These are phyloP conservation scores for Podospora anserina DNA, from an alignment of 495 filamentous ascomycete genomes.

Conservation along the genomic window DNA sequence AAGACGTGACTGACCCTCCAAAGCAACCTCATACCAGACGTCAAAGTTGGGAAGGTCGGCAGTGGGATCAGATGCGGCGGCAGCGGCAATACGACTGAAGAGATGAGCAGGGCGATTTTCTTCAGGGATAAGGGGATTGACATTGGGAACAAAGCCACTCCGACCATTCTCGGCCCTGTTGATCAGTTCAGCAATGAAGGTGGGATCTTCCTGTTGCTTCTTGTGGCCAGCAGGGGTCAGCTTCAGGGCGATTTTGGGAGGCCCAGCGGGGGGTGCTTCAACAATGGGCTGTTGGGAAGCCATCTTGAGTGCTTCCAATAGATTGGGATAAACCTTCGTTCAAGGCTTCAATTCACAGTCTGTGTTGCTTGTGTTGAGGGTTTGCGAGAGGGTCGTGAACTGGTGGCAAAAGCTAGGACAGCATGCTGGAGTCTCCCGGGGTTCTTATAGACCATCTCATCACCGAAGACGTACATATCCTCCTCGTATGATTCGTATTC, in stretches of 20 bases:
- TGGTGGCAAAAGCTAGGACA: not conserved
- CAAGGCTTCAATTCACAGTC: too few relatives aligned
- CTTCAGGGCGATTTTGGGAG: conserved; percentile 8
- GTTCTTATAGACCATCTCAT: not conserved
- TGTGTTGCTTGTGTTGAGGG: too few relatives aligned
- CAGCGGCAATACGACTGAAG: not conserved
- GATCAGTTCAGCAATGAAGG: conserved; percentile 5
- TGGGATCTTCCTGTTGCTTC: conserved; percentile 10
- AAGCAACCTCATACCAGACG: conserved; percentile 10
- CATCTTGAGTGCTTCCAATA: not conserved
- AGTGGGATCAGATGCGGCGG: not conserved
- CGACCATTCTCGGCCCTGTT: not conserved
- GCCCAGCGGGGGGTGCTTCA: not conserved
- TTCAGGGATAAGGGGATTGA: not conserved
- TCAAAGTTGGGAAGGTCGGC: conserved; percentile 10
- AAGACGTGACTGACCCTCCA: not conserved
- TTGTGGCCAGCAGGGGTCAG: conserved; percentile 7
- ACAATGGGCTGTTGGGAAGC: not conserved
- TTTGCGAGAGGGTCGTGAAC: not conserved
- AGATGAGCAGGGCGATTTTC: not conserved
- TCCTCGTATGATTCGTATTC: not conserved
- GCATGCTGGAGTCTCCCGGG: not conserved
- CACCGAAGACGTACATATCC: not conserved
- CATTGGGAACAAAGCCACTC: not conserved
- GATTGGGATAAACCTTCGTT: not conserved